Evolutionary conservation across 345 rosid species (phyloP).

Genomic region (Cardiospermum halicacabum): DNA sequence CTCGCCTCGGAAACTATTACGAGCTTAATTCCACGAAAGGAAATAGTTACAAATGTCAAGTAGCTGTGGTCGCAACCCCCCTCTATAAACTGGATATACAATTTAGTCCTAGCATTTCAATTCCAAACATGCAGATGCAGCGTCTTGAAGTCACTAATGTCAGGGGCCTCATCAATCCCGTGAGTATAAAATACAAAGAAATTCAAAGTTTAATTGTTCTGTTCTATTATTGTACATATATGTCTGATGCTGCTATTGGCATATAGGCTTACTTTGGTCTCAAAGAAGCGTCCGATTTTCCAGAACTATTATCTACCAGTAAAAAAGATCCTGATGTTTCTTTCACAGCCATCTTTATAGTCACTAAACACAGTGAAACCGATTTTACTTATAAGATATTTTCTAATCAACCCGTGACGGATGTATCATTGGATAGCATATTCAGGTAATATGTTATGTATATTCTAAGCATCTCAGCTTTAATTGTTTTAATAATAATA

Average conservation of each 20-base stretch:
- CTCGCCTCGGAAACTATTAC: constrained; percentile 51
- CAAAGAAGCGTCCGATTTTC: constrained; percentile 48
- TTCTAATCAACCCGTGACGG: constrained; percentile 54
- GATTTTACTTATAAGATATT: constrained; percentile 78
- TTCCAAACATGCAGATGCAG: constrained; percentile 77
- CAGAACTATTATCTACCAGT: constrained; percentile 73
- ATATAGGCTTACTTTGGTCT: constrained; percentile 75
- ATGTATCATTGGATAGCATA: constrained; percentile 66
- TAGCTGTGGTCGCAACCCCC: constrained; percentile 71
- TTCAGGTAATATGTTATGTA: constrained; percentile 85
- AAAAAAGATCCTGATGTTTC: constrained; percentile 72
- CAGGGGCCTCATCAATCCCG: constrained; percentile 82
- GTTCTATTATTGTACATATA: not conserved
- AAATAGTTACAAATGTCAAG: constrained; percentile 55
- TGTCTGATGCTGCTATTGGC: constrained; percentile 12
- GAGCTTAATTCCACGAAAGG: constrained; percentile 79
- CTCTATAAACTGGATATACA: constrained; percentile 66
- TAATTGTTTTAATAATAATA: too few relatives aligned
- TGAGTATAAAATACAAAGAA: constrained; percentile 37
- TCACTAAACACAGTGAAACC: constrained; percentile 44
- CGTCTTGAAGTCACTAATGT: constrained; percentile 86
- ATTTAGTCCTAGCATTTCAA: constrained; percentile 53
- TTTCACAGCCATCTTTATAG: constrained; percentile 72
- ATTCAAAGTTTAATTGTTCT: constrained; percentile 2
- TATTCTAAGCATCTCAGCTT: constrained; percentile 2